These are phyloP conservation scores for Chalaropsis ovoidea DNA, from an alignment of 2,329 filamentous ascomycete species.

Conservation along the genomic window DNA sequence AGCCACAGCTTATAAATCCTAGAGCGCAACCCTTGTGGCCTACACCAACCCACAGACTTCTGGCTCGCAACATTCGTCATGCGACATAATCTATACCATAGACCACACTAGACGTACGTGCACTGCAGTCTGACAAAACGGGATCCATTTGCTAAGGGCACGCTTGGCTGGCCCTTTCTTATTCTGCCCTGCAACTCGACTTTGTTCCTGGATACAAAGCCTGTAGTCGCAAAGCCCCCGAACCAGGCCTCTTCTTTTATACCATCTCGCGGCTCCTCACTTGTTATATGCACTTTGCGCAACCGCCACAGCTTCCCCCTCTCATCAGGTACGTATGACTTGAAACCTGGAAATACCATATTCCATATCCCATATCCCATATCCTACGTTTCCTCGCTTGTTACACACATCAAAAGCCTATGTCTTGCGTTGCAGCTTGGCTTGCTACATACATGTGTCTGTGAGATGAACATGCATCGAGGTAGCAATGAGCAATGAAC, in stretches of 20 bases:
- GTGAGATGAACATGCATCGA: background rate
- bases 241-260: background rate
- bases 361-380: background rate
- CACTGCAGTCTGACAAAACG: constrained; percentile 6
- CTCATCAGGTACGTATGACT: background rate
- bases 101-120: constrained; percentile 12
- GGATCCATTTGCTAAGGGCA: background rate
- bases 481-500: background rate
- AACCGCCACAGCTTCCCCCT: background rate
- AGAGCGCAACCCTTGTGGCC: background rate
- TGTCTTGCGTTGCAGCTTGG: background rate
- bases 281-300: background rate
- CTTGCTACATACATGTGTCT: background rate
- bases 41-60: background rate
- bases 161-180: background rate
- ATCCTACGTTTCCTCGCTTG: background rate
- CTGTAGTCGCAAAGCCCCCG: background rate
- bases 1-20: background rate
- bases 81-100: constrained; percentile 10
- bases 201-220: background rate
- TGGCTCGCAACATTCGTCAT: constrained; percentile 3
- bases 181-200: background rate
- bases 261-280: background rate
- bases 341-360: background rate
- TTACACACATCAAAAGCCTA: background rate